A percentile compares a stretch with the other conserved stretches of the same genome.
Evolutionary conservation across 345 rosid species (phyloP).

Genomic region (Raphanus sativus): DNA sequence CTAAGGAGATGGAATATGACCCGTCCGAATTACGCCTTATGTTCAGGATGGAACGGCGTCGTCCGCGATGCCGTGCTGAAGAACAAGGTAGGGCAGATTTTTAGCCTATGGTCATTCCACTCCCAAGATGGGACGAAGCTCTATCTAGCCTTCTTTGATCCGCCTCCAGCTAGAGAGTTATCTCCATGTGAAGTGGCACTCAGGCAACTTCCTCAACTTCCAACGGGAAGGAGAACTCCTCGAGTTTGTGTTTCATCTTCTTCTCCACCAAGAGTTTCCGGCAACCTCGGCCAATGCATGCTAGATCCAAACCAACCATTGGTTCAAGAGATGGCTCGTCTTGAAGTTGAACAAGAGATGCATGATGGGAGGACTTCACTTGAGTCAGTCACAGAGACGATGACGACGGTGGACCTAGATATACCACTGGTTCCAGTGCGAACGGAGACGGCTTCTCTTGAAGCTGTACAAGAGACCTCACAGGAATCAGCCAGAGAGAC

Average conservation of each 20-base stretch:
- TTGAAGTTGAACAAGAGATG: background rate
- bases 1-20: slow-evolving; percentile 22
- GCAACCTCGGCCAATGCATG: background rate
- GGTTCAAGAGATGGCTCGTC: background rate
- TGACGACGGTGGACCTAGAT: background rate
- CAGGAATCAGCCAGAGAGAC: background rate
- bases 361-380: background rate
- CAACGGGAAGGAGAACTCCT: background rate
- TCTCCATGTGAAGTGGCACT: background rate
- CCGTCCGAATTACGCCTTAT: background rate
- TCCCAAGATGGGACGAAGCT: background rate
- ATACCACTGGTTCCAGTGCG: background rate
- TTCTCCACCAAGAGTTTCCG: background rate
- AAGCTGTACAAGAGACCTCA: background rate
- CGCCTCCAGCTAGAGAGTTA: background rate
- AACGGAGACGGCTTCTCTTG: background rate
- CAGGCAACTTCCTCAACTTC: background rate
- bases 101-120: slow-evolving; percentile 22
- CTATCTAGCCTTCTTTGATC: background rate
- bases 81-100: background rate
- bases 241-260: background rate
- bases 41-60: background rate
- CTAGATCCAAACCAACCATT: background rate
- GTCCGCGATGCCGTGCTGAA: background rate
- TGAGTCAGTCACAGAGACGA: background rate